Evolutionary conservation across 2,329 filamentous ascomycete genomes (phyloP), one percentile per base, ranked within the genome.

Genomic region (Chrysoporthe austroafricana): DNA sequence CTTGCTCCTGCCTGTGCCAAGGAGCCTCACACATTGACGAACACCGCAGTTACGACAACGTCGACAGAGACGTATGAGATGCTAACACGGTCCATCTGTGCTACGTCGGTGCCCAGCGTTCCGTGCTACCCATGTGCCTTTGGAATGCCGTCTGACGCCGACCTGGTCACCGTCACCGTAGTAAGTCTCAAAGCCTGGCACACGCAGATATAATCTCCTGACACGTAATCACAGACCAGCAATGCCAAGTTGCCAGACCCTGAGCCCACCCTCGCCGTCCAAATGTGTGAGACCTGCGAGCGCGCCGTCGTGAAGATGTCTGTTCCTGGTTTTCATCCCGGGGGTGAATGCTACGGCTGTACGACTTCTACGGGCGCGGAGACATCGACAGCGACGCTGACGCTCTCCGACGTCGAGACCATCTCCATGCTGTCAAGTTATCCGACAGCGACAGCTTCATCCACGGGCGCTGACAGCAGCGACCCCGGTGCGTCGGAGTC

Each of bases 51-150:
- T 5, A 70, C 68, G 43, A 68, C 68, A 6, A 70, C 68, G n/a
- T 60, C 68, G 9, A 70, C 68, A 11, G 52, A 68, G 54, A 70
- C 66, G 21, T 70, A 70, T 39, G 68, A 70, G 62, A 54, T 70
- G 5, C 71, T 76, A 60, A 73, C 72, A 4, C 70, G 74, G 8
- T 73, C 76, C 9, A 75, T 77, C 66, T 77, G 74, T 70, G 69
- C 74, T 34, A 76, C 72, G 2, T 70, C 71, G 4, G 71, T 70
- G 16, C 64, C 72, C 6, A 71, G 71, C 48, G 64, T 64, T 14
- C 76, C 76, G 2, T 77, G 75, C 67, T 77, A 77, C 44, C 71
- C 74, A 5, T 77, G 76, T 62, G 69, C 74, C n/a, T 64, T 73
- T 42, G 68, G 71, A 39, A 67, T 71, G 4, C 72, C 71, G 14